phyloP scores from a whole-genome alignment of 345 rosid species.

The Firmiana major region DNA sequence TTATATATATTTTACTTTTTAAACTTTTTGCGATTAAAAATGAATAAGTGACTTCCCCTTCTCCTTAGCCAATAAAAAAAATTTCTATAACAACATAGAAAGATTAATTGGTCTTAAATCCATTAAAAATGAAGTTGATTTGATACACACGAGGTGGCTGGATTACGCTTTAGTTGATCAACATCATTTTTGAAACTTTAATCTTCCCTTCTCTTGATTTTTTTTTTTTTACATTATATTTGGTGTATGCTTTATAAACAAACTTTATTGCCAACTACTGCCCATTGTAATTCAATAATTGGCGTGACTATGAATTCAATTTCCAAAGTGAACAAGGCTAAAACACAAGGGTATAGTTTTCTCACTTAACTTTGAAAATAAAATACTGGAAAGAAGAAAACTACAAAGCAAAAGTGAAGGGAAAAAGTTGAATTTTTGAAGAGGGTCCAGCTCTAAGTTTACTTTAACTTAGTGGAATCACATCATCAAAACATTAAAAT shows the following conservation, averaged over 20 bases:
- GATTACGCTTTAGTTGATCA: not conserved
- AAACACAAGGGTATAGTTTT: conserved; percentile 10
- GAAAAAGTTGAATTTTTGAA: not conserved
- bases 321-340: conserved; percentile 18
- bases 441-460: conserved; percentile 3
- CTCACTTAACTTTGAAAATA: conserved; percentile 10
- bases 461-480: conserved; percentile 44
- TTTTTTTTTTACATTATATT: not conserved
- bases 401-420: conserved; percentile 10
- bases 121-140: not conserved
- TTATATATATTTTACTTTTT: too few relatives aligned
- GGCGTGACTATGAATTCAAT: conserved; percentile 20
- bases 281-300: not conserved
- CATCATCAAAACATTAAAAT: conserved; percentile 22
- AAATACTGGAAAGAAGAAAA: conserved; percentile 21
- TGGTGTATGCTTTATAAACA: not conserved
- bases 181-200: not conserved
- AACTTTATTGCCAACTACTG: not conserved
- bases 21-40: too few relatives aligned
- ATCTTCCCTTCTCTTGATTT: not conserved
- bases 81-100: too few relatives aligned
- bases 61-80: not conserved
- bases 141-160: not conserved
- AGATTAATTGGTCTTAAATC: not conserved
- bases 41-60: not conserved